phyloP scores from a whole-genome alignment of 441 rosid genomes.

The Flueggea neowawraea region DNA sequence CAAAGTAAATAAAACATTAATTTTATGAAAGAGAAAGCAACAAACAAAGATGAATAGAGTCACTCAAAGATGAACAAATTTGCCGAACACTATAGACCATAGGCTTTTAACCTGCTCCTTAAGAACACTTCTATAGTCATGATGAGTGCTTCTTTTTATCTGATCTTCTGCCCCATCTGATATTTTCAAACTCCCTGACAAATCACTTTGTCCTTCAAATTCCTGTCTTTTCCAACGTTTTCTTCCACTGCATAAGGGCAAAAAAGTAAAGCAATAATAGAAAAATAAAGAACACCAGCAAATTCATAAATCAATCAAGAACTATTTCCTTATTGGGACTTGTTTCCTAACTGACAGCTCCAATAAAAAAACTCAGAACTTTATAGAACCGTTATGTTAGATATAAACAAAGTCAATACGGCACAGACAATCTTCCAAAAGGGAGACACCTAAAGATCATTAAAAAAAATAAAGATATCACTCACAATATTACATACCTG shows the following conservation, averaged over 20 bases:
- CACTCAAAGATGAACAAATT: background rate
- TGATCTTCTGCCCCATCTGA: conserved; percentile 46
- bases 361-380: too few species aligned
- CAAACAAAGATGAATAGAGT: background rate
- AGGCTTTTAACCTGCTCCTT: conserved; percentile 63
- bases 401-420: background rate
- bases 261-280: background rate
- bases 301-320: background rate
- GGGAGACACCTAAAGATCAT: background rate
- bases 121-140: conserved; percentile 40
- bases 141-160: conserved; percentile 36
- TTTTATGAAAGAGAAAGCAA: background rate
- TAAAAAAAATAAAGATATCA: conserved; percentile 1
- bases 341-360: too few species aligned
- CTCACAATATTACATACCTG: conserved; percentile 33
- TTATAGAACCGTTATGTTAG: too few species aligned
- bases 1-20: conserved; percentile 6
- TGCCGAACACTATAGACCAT: background rate
- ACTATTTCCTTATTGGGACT: background rate
- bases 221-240: conserved; percentile 48
- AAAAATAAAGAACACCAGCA: too few species aligned
- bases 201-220: conserved; percentile 51
- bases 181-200: conserved; percentile 52
- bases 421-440: background rate
- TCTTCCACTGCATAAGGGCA: conserved; percentile 40